A percentile compares a stretch with the other conserved stretches of the same genome.
Conservation (phyloP, 768 basidiomycete genomes). For the Kwoniella sp. region DNA sequence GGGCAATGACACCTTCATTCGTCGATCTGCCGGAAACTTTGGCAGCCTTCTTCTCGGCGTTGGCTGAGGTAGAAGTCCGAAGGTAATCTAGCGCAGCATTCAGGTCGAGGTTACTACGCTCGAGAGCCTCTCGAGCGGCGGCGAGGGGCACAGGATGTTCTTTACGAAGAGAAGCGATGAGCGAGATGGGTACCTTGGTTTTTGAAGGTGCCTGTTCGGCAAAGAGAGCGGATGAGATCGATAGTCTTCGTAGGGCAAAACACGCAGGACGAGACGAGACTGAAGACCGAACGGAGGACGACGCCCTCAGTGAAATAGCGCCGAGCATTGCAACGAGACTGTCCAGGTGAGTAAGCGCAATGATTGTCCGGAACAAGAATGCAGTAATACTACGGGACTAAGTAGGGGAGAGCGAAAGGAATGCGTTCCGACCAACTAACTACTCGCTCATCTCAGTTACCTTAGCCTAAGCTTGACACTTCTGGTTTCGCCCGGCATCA, state of each 20-base stretch:
- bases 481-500: neutral
- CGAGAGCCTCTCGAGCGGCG: slow-evolving; percentile 86
- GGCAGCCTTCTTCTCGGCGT: slow-evolving; percentile 74
- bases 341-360: neutral
- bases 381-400: too few species aligned
- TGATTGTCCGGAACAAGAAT: too few species aligned
- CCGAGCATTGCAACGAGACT: slow-evolving; percentile 7
- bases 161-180: slow-evolving; percentile 84
- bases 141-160: slow-evolving; percentile 70
- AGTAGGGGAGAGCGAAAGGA: too few species aligned
- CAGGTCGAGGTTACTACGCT: slow-evolving; percentile 71
- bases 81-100: slow-evolving; percentile 78
- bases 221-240: slow-evolving; percentile 6
- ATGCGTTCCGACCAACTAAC: too few species aligned
- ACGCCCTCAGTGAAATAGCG: slow-evolving; percentile 2
- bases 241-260: slow-evolving; percentile 2
- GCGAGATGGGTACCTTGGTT: slow-evolving; percentile 67
- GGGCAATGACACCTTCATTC: slow-evolving; percentile 74
- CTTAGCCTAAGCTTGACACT: too few species aligned
- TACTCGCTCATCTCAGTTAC: too few species aligned
- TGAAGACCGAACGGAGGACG: slow-evolving; percentile 14
- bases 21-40: slow-evolving; percentile 78
- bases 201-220: slow-evolving; percentile 8
- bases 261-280: neutral
- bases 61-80: slow-evolving; percentile 62